These are phyloP conservation scores for Cyclostephanos tholiformis DNA, from an alignment of 108 stramenopile species.

Conservation along the genomic window DNA sequence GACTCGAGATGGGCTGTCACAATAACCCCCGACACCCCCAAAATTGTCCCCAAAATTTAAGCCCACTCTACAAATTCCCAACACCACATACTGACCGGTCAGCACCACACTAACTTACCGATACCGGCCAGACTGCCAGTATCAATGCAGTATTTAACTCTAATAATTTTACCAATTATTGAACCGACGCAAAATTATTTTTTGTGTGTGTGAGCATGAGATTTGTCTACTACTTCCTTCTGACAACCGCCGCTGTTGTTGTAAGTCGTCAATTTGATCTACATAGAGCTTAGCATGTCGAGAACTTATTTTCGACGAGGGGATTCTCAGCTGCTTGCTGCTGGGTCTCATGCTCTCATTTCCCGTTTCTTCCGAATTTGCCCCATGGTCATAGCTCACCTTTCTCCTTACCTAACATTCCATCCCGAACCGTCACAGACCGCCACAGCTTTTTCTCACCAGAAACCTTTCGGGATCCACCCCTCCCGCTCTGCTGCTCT, in stretches of 20 bases:
- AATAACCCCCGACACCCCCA: too few species aligned
- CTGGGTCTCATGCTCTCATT: background rate
- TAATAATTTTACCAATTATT: too few species aligned
- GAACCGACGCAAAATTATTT: too few species aligned
- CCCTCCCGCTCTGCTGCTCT: slow-evolving; percentile 9
- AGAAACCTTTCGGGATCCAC: slow-evolving; percentile 1
- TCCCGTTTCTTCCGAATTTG: background rate
- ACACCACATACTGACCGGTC: too few species aligned
- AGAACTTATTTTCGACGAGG: background rate
- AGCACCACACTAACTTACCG: too few species aligned
- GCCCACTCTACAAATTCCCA: too few species aligned
- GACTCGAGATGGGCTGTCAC: too few species aligned
- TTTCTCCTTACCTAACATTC: background rate
- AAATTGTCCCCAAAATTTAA: too few species aligned
- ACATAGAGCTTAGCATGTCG: background rate
- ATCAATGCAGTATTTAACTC: too few species aligned
- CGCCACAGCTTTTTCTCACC: slow-evolving; percentile 32
- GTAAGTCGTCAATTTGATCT: background rate
- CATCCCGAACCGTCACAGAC: background rate
- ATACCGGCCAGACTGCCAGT: too few species aligned
- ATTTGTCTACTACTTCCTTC: slow-evolving; percentile 13
- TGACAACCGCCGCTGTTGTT: slow-evolving; percentile 19
- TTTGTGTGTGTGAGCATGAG: too few species aligned
- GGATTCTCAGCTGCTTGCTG: background rate
- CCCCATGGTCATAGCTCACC: background rate